phyloP scores from a whole-genome alignment of 805 yeast genomes.

The Suhomyces xylopsoci region DNA sequence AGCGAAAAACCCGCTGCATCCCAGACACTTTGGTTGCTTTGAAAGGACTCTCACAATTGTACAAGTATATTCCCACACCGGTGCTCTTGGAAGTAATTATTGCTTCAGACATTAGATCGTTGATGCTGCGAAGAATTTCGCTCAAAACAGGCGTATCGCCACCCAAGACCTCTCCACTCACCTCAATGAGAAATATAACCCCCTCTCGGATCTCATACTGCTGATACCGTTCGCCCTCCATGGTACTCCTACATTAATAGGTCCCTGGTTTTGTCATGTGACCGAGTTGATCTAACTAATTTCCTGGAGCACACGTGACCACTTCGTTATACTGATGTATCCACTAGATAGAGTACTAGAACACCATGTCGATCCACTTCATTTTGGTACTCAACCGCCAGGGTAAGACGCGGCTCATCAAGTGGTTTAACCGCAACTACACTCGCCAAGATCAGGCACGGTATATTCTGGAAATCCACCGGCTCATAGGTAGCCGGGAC shows the following conservation, averaged over 20 bases:
- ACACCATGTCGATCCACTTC: constrained; percentile 73
- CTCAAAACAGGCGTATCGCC: constrained; percentile 41
- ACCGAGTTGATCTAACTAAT: too few relatives aligned
- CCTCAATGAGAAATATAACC: constrained; percentile 58
- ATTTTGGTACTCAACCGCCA: constrained; percentile 84
- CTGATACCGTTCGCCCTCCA: constrained; percentile 3
- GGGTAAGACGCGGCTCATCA: constrained; percentile 84
- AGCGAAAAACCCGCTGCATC: constrained; percentile 47
- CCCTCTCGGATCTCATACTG: constrained; percentile 59
- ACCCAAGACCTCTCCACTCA: constrained; percentile 45
- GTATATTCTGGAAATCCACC: constrained; percentile 64
- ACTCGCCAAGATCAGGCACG: constrained; percentile 29
- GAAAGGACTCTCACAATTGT: constrained; percentile 41
- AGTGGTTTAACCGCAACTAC: constrained; percentile 56
- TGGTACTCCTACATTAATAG: neutral
- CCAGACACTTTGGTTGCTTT: constrained; percentile 36
- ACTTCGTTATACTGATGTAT: neutral
- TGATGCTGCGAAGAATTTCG: constrained; percentile 55
- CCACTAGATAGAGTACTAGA: neutral
- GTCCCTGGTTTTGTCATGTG: neutral
- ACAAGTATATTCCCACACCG: constrained; percentile 71
- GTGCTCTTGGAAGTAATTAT: constrained; percentile 64
- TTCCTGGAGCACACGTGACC: neutral
- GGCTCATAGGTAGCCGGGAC: constrained; percentile 77
- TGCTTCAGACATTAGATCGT: constrained; percentile 62